A percentile compares a stretch with the other conserved stretches of the same genome.
These are phyloP conservation scores for Heterobasidion annosum DNA, from an alignment of 1,284 basidiomycete species.

Conservation along the genomic window DNA sequence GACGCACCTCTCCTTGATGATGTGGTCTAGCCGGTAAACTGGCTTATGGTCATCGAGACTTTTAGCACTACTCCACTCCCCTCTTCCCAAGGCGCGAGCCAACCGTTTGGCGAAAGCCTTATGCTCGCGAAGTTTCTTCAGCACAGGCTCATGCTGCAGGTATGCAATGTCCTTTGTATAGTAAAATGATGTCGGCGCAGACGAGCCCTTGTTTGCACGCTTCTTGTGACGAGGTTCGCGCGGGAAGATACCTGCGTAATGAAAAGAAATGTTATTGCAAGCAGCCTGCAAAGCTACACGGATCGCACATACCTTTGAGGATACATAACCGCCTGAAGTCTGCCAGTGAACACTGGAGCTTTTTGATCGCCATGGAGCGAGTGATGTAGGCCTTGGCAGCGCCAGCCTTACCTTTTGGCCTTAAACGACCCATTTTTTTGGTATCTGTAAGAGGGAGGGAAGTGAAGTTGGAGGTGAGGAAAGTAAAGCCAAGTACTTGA, in stretches of 20 bases:
- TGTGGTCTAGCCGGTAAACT: conserved; percentile 86
- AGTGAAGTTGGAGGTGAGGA: conserved; percentile 7
- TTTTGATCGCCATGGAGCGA: conserved; percentile 83
- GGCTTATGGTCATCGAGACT: conserved; percentile 91
- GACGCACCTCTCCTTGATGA: conserved; percentile 90
- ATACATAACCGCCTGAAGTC: conserved; percentile 98
- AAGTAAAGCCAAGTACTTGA: background rate
- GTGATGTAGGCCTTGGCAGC: conserved; percentile 95
- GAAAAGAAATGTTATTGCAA: background rate
- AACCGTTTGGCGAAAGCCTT: conserved; percentile 99
- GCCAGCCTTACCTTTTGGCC: conserved; percentile 85
- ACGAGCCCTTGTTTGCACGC: conserved; percentile 95
- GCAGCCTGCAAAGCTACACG: background rate
- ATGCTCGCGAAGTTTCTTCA: conserved; percentile 94
- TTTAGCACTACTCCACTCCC: conserved; percentile 94
- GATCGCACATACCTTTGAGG: conserved; percentile 73
- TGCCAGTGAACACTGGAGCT: conserved; percentile 92
- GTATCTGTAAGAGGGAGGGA: conserved; percentile 6
- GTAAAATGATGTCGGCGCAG: conserved; percentile 96
- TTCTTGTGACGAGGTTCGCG: conserved; percentile 91
- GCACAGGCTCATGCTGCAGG: conserved; percentile 93
- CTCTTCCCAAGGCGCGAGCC: conserved; percentile 84
- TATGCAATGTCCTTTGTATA: conserved; percentile 98
- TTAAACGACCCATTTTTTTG: conserved; percentile 75
- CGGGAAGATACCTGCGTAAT: conserved; percentile 82